phyloP scores from a whole-genome alignment of 345 rosid genomes.

The Brassica juncea region DNA sequence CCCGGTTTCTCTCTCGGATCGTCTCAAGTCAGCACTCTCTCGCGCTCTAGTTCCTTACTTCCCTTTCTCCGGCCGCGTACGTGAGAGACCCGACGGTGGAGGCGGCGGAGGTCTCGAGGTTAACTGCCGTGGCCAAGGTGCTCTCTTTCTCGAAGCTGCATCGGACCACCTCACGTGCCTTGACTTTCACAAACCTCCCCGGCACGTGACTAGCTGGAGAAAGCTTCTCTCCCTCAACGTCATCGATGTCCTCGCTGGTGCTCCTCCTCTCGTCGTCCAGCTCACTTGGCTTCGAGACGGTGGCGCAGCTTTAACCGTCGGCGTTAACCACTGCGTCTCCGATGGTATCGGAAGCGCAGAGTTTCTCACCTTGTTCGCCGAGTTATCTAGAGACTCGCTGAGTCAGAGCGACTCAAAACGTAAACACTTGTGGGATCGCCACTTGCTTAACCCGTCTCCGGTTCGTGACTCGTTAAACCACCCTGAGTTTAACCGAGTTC shows the following conservation, averaged over 20 bases:
- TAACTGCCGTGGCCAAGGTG: slow-evolving; percentile 70
- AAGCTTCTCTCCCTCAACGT: slow-evolving; percentile 59
- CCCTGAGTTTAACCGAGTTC: slow-evolving; percentile 58
- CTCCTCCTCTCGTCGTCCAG: slow-evolving; percentile 75
- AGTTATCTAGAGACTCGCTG: slow-evolving; percentile 42
- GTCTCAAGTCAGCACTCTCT: slow-evolving; percentile 63
- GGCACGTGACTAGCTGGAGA: slow-evolving; percentile 67
- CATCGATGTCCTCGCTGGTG: slow-evolving; percentile 69
- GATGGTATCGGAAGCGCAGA: slow-evolving; percentile 80
- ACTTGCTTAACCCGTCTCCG: slow-evolving; percentile 50
- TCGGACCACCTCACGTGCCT: slow-evolving; percentile 42
- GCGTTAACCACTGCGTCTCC: slow-evolving; percentile 69
- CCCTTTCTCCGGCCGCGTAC: slow-evolving; percentile 79
- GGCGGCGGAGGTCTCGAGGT: slow-evolving; percentile 51
- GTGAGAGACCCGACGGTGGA: slow-evolving; percentile 42
- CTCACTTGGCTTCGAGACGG: slow-evolving; percentile 90
- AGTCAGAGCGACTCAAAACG: slow-evolving; percentile 31
- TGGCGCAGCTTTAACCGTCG: slow-evolving; percentile 63
- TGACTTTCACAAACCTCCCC: slow-evolving; percentile 62
- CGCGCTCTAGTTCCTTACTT: slow-evolving; percentile 65
- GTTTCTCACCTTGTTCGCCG: slow-evolving; percentile 68
- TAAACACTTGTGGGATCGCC: slow-evolving; percentile 76
- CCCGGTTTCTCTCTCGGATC: slow-evolving; percentile 38
- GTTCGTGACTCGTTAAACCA: slow-evolving; percentile 41
- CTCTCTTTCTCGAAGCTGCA: slow-evolving; percentile 60